Evolutionary conservation across 2,329 filamentous ascomycete genomes (phyloP).

Genomic region (Aspergillus proliferans): DNA sequence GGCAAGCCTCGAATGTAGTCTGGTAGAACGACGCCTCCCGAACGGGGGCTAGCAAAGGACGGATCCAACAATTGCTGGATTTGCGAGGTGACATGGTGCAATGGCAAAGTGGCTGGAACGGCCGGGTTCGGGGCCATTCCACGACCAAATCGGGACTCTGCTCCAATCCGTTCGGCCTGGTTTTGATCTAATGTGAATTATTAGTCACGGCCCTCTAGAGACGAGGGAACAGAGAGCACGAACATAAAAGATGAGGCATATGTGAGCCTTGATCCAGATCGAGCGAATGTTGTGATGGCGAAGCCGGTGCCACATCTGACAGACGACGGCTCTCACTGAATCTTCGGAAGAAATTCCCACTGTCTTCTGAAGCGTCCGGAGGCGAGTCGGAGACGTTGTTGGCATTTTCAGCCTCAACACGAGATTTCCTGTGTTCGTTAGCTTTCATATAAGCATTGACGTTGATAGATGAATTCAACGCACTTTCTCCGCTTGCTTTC

Average conservation of each 20-base stretch:
- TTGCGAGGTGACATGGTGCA: slow-evolving; percentile 30
- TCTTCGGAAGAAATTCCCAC: slow-evolving; percentile 20
- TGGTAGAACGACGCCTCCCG: slow-evolving; percentile 45
- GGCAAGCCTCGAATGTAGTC: slow-evolving; percentile 76
- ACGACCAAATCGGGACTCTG: slow-evolving; percentile 40
- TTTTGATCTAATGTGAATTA: slow-evolving; percentile 21
- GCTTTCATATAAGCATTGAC: not conserved
- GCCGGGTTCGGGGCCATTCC: slow-evolving; percentile 39
- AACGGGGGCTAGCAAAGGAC: slow-evolving; percentile 46
- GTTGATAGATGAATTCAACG: slow-evolving; percentile 13
- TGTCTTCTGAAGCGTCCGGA: slow-evolving; percentile 30
- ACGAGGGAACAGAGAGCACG: slow-evolving; percentile 25
- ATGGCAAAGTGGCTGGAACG: slow-evolving; percentile 32
- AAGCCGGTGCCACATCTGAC: slow-evolving; percentile 28
- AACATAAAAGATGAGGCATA: slow-evolving; percentile 60
- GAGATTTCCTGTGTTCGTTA: slow-evolving; percentile 30
- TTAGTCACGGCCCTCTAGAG: slow-evolving; percentile 4
- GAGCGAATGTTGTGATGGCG: slow-evolving; percentile 41
- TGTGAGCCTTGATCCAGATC: slow-evolving; percentile 49
- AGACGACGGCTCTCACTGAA: slow-evolving; percentile 24
- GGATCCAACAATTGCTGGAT: slow-evolving; percentile 34
- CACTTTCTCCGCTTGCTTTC: slow-evolving; percentile 71
- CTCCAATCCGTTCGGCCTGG: slow-evolving; percentile 41
- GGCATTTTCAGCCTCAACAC: slow-evolving; percentile 32
- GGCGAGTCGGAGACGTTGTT: slow-evolving; percentile 29